Base-by-base conservation (phyloP, 1,139 yeast species). In the Insectozyma bohioensis region DNA sequence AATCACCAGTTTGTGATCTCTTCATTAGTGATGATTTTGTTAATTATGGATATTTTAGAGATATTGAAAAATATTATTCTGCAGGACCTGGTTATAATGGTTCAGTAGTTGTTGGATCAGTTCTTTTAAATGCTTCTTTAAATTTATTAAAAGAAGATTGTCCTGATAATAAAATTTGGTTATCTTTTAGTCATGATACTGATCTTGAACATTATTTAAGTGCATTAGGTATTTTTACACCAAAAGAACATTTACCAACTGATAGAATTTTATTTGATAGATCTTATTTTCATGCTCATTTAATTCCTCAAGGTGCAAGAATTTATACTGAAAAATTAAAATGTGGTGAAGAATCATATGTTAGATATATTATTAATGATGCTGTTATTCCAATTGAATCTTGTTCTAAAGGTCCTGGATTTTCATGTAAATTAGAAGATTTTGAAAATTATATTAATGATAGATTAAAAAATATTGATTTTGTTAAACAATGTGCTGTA, bases 161-260 rank as follows among this genome's bases (percentile, higher is more conserved):
- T 49, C 27, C 33, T 12, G 33, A 33, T 7, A 46, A 51, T 23
- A 56, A 70, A 55, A 48, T 71, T 40, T 46, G 63, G 62, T 55
- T 73, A 41, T 61, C 73, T n/a, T 79, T 80, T 52, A 63, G 78
- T 16, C 86, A 80, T 50, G 85, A 79, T 49, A 61, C 74, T 27
- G 80, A 79, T 47, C 51, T 79, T 24, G 62, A 71, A 25, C 60
- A 71, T 21, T 68, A 65, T 43, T 58, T 72, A 31, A 54, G 77
- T 15, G 72, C 79, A 4, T 57, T 78, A 24, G 82, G 81, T 4
- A 43, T 78, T 25, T 61, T 71, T 21, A 58, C 56, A 32, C 44
- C 41, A 16, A 42, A 45, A 2, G 44, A 51, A 4, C 53, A 34
- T 12, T 43, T 52, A 12, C 44, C 51, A 14, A 37, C 40, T 12